These are phyloP conservation scores for Porosira glacialis DNA, from an alignment of 352 stramenopile genomes.

Conservation along the genomic window DNA sequence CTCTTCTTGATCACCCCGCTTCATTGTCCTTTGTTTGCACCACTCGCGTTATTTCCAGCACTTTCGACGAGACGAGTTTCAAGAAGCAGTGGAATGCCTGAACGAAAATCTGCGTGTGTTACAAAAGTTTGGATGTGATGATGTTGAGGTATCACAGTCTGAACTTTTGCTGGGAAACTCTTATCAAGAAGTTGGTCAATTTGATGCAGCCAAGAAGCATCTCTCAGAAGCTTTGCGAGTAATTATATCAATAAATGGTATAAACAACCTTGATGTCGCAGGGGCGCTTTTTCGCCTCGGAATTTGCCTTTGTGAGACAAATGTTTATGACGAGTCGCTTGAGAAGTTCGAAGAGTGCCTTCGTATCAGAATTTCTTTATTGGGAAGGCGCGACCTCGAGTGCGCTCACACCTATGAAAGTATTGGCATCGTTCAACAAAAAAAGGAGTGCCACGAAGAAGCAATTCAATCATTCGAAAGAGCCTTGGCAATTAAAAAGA, in stretches of 20 bases:
- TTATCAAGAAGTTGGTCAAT: conserved; percentile 56
- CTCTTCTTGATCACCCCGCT: too few relatives aligned
- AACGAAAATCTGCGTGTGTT: conserved; percentile 59
- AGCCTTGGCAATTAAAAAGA: conserved; percentile 61
- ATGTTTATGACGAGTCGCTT: conserved; percentile 50
- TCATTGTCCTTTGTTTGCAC: too few relatives aligned
- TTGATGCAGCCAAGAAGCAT: conserved; percentile 44
- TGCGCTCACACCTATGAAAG: conserved; percentile 62
- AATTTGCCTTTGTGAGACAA: conserved; percentile 62
- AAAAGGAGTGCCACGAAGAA: conserved; percentile 52
- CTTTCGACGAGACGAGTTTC: conserved; percentile 47
- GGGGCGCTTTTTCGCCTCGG: conserved; percentile 57
- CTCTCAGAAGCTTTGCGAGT: conserved; percentile 45
- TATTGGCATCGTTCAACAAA: conserved; percentile 67
- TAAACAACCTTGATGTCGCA: conserved; percentile 50
- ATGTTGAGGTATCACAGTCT: conserved; percentile 41
- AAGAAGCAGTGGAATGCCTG: conserved; percentile 53
- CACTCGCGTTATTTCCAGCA: too few relatives aligned
- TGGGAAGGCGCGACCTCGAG: conserved; percentile 55
- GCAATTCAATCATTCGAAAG: conserved; percentile 60
- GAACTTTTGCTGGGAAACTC: conserved; percentile 50
- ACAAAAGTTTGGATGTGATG: conserved; percentile 28
- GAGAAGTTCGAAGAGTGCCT: conserved; percentile 55
- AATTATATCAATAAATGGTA: conserved; percentile 32
- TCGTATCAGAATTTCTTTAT: conserved; percentile 40